phyloP scores from a whole-genome alignment of 108 stramenopile species.

The Thalassiosira profunda region DNA sequence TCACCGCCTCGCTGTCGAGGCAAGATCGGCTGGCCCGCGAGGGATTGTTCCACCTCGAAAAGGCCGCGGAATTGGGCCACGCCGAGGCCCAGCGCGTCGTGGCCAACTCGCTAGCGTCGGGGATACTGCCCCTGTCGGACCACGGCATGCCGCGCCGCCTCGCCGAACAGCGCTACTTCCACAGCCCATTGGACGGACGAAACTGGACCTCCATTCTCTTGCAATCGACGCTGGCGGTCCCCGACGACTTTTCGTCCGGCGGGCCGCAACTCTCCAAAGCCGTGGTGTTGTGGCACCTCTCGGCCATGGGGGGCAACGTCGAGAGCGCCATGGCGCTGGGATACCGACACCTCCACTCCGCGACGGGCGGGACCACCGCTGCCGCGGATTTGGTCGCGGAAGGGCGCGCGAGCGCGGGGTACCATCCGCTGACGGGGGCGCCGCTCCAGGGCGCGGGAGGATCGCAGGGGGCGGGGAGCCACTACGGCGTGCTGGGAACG shows the following conservation, averaged over 20 bases:
- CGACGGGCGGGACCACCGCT: slow-evolving; percentile 26
- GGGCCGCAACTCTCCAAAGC: slow-evolving; percentile 61
- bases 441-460: neutral
- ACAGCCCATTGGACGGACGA: neutral
- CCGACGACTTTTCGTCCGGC: slow-evolving; percentile 53
- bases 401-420: slow-evolving; percentile 9
- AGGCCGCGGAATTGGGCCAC: slow-evolving; percentile 78
- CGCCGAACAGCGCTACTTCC: slow-evolving; percentile 28
- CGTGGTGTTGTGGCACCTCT: slow-evolving; percentile 69
- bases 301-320: slow-evolving; percentile 67
- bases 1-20: slow-evolving; percentile 17
- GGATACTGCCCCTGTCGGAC: slow-evolving; percentile 72
- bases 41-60: slow-evolving; percentile 56
- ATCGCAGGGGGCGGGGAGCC: slow-evolving; percentile 6
- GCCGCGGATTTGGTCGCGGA: neutral
- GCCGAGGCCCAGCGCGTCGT: slow-evolving; percentile 76
- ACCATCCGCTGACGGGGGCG: slow-evolving; percentile 13
- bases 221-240: slow-evolving; percentile 44
- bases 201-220: slow-evolving; percentile 36
- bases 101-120: slow-evolving; percentile 73
- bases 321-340: slow-evolving; percentile 76
- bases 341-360: slow-evolving; percentile 44
- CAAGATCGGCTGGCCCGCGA: slow-evolving; percentile 33
- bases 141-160: slow-evolving; percentile 45
- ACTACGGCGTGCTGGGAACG: slow-evolving; percentile 51